Evolutionary conservation across 495 filamentous ascomycete species (phyloP), one percentile per base, ranked within the genome.

Genomic region (Mycothermus thermophilus): DNA sequence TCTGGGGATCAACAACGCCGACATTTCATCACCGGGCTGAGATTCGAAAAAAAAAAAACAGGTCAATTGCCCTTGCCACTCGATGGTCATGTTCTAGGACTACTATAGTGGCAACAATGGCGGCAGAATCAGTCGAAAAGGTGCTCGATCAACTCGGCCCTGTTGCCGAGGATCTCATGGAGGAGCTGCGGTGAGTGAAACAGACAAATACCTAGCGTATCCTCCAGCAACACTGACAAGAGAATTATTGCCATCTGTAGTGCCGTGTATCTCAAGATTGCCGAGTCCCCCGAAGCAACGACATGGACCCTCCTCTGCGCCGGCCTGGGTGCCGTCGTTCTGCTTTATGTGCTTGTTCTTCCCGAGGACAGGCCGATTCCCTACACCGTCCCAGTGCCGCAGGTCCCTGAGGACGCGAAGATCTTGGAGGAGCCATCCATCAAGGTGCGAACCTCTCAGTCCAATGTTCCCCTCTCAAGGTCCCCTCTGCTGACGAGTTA

Each of bases 351-450:
- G 22, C 44, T 54, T 8, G 41, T 27, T 0, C 12, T 47, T 7
- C 43, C 40, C 1, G 44, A 48, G 29, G 54, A 55, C 32, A 41
- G 37, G 30, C 58, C 65, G 6, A 50, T 56, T 12, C 51, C 43
- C 5, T 67, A 67, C 48, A 46, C 36, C 11, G 51, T 67, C 12
- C 50, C 59, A 6, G 33, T 50, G 9, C 62, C 60, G 9, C 59
- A 56, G 42, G 26, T 45, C 6, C 56, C 59, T 12, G 59, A 61
- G 57, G 57, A 68, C 5, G 68, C 71, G 8, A 67, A 72, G 47
- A 64, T 75, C 5, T 72, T 92, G 41, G 72, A 80, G 11, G 53
- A 77, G 10, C 69, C 73, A 0, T 53, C 52, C 8, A 64, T 77
- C 37, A 74, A 68, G 44, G 64, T 65, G 32, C 31, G n/a, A 39